A percentile compares a stretch with the other conserved stretches of the same genome.
Evolutionary conservation across 768 basidiomycete species (phyloP).

Genomic region (Mycena rebaudengoi): DNA sequence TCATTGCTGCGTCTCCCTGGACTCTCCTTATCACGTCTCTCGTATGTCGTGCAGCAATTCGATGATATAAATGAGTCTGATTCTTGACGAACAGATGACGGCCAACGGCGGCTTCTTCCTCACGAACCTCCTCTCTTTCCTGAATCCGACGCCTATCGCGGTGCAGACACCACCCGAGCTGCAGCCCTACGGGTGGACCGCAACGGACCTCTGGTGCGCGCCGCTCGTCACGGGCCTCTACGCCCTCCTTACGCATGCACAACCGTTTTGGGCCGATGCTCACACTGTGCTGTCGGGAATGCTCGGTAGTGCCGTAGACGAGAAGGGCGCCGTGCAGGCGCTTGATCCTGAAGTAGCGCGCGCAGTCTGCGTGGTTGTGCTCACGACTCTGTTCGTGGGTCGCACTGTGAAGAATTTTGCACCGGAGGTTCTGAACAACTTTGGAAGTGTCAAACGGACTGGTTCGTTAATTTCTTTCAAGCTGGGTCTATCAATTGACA

Average conservation of each 20-base stretch:
- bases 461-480: not conserved
- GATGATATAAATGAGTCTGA: not conserved
- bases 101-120: conserved; percentile 88
- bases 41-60: conserved; percentile 43
- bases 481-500: not conserved
- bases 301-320: conserved; percentile 44
- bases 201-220: conserved; percentile 87
- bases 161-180: conserved; percentile 85
- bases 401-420: conserved; percentile 75
- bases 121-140: conserved; percentile 75
- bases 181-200: conserved; percentile 84
- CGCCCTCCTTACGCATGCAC: conserved; percentile 85
- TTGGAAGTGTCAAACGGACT: not conserved
- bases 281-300: conserved; percentile 57
- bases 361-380: conserved; percentile 73
- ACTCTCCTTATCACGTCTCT: conserved; percentile 78
- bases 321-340: conserved; percentile 48
- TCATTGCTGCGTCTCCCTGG: conserved; percentile 75
- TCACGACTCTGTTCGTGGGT: conserved; percentile 67
- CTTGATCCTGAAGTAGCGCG: conserved; percentile 73
- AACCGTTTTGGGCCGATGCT: conserved; percentile 80
- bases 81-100: conserved; percentile 59
- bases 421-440: conserved; percentile 3
- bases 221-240: conserved; percentile 80
- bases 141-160: conserved; percentile 73